A percentile compares a stretch with the other conserved stretches of the same genome.
These are phyloP conservation scores for Scytalidium sp. DNA, from an alignment of 2,329 filamentous ascomycete genomes.

Conservation along the genomic window DNA sequence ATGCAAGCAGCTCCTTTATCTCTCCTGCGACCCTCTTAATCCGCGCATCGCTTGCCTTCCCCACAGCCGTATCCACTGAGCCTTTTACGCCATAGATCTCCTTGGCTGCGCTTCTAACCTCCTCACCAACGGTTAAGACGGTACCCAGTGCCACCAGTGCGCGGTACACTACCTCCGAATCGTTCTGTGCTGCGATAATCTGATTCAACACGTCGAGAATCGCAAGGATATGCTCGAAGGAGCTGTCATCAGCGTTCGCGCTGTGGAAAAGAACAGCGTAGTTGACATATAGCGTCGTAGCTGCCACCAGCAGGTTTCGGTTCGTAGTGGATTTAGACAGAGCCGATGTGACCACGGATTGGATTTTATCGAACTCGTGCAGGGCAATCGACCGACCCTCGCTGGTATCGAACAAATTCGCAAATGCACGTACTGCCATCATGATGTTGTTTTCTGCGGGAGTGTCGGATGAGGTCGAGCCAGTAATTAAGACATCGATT, in stretches of 20 bases:
- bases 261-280: slow-evolving; percentile 69
- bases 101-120: slow-evolving; percentile 55
- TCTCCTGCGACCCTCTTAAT: slow-evolving; percentile 58
- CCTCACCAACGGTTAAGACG: slow-evolving; percentile 53
- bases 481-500: slow-evolving; percentile 55
- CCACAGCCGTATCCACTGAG: slow-evolving; percentile 43
- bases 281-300: slow-evolving; percentile 82
- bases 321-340: slow-evolving; percentile 67
- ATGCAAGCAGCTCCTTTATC: slow-evolving; percentile 46
- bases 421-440: slow-evolving; percentile 78
- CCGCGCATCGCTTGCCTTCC: slow-evolving; percentile 55
- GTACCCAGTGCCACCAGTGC: slow-evolving; percentile 82
- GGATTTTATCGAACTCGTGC: slow-evolving; percentile 49
- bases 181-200: slow-evolving; percentile 63
- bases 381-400: slow-evolving; percentile 66
- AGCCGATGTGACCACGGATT: slow-evolving; percentile 50
- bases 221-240: slow-evolving; percentile 39
- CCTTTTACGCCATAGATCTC: slow-evolving; percentile 51
- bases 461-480: slow-evolving; percentile 53
- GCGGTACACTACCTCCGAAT: slow-evolving; percentile 82
- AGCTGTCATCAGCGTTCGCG: slow-evolving; percentile 5
- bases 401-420: slow-evolving; percentile 77
- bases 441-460: slow-evolving; percentile 79
- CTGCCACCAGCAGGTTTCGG: slow-evolving; percentile 77
- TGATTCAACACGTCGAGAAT: slow-evolving; percentile 58